phyloP scores from a whole-genome alignment of 2,329 filamentous ascomycete genomes.

The Myriosclerotinia duriaeana region DNA sequence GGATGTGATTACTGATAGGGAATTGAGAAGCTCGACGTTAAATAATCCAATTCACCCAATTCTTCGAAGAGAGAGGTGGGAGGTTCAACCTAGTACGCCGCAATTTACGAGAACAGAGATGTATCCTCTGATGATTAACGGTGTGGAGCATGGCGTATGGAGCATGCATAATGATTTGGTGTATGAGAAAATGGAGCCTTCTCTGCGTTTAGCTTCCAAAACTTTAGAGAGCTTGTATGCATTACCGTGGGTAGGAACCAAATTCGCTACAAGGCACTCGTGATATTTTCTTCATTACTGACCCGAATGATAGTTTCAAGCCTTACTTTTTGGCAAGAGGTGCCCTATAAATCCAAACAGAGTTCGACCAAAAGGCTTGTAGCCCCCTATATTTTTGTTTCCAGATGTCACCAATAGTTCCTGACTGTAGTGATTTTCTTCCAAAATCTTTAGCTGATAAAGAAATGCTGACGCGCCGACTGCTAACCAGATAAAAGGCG shows the following conservation, averaged over 20 bases:
- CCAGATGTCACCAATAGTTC: too few species aligned
- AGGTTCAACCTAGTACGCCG: conserved; percentile 10
- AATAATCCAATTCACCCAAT: conserved; percentile 27
- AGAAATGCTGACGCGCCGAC: too few species aligned
- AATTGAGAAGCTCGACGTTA: conserved; percentile 20
- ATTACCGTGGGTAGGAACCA: conserved; percentile 27
- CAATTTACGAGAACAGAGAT: conserved; percentile 17
- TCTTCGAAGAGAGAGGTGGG: conserved; percentile 24
- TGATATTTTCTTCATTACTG: neutral
- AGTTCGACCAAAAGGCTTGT: neutral
- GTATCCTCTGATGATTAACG: conserved; percentile 24
- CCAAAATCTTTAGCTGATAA: neutral
- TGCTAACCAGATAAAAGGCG: too few species aligned
- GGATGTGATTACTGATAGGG: conserved; percentile 28
- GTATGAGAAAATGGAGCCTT: conserved; percentile 28
- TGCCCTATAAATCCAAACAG: neutral
- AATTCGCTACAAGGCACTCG: neutral
- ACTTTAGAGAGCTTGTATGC: conserved; percentile 29
- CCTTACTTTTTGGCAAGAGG: neutral
- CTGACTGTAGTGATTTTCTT: too few species aligned
- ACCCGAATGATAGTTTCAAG: neutral
- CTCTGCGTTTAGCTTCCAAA: conserved; percentile 36
- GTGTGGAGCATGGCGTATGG: conserved; percentile 24
- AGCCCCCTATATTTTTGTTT: too few species aligned
- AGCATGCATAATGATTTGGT: conserved; percentile 28